phyloP scores from a whole-genome alignment of 2,329 filamentous ascomycete species.

The Penicillium crustosum region DNA sequence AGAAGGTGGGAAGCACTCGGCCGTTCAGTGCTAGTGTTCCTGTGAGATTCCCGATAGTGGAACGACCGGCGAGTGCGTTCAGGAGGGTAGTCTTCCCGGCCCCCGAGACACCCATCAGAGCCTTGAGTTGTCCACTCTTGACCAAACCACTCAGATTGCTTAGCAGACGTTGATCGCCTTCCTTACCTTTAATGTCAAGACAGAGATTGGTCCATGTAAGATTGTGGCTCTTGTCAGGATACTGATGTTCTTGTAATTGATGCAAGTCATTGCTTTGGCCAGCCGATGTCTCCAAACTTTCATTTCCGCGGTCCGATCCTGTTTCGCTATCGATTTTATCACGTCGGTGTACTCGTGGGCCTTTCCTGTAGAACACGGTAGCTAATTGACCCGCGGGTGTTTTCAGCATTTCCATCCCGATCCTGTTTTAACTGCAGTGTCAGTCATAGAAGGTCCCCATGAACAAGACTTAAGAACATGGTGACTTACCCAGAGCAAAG shows the following conservation, averaged over 20 bases:
- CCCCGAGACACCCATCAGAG: conserved; percentile 51
- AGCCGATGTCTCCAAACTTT: neutral
- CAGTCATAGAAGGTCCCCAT: neutral
- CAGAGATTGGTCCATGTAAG: neutral
- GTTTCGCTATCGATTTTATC: neutral
- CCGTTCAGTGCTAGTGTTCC: neutral
- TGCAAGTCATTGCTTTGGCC: neutral
- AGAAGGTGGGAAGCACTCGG: neutral
- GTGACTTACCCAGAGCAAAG: neutral
- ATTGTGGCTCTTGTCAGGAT: neutral
- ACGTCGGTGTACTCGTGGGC: neutral
- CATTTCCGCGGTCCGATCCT: neutral
- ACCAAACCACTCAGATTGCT: conserved; percentile 46
- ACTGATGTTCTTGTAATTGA: neutral
- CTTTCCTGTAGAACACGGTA: neutral
- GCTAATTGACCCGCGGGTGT: neutral
- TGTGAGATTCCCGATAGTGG: neutral
- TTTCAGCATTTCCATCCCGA: neutral
- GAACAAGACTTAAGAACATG: rapidly evolving
- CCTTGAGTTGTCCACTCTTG: conserved; percentile 45
- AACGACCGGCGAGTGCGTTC: conserved; percentile 4
- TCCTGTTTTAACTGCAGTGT: neutral
- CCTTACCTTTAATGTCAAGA: neutral
- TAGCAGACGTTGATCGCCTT: conserved; percentile 28
- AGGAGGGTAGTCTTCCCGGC: conserved; percentile 61